Base-by-base conservation (phyloP, 495 filamentous ascomycete genomes). In the Aspergillus olivimuriae region DNA sequence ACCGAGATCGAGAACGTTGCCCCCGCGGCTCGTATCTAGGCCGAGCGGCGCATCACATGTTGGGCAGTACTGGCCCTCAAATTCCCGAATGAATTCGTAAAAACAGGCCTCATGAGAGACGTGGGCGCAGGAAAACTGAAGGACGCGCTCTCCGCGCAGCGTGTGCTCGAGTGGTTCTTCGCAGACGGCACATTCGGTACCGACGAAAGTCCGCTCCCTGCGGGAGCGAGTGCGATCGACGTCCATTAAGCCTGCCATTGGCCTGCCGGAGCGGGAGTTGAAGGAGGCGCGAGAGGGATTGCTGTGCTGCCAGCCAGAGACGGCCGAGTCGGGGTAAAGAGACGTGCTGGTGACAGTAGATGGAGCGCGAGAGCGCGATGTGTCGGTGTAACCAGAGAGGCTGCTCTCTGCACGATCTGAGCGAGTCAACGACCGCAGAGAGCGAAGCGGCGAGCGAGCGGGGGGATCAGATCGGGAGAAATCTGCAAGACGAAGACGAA, bases 101-200 rank as follows among this genome's bases (percentile, higher is more conserved):
- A 99, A 99, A 66, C 92, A 99, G 15, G 94, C 94, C 61, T 97
- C 92, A 57, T 99, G 92, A 12, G 91, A 87, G 24, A 99, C 94
- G 61, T 99, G 92, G 9, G 81, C 75, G 63, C 92, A 99, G 19
- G 92, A 94, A 56, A 99, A 91, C 58, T 97, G 94, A 41, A 99
- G 74, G 40, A 99, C 87, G 44, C 89, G 81, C 66, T 99, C 92
- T 39, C 94, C 94, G 11, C 89, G 86, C 31, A 99, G 73, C 10
- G 89, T 99, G 58, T 99, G 92, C 59, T 99, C 92, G 49, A 99
- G 67, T 7, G 91, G 94, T 60, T 99, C 92, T 57, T 99, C 92
- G 61, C 92, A 99, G 10, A 96, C 89, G 36, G 91, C 87, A 63
- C 92, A 99, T 66, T 91, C 84, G 59, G 80, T 87, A 35, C 92